Percentiles rank a stretch among this genome's conserved stretches.
phyloP scores from a whole-genome alignment of 2,329 filamentous ascomycete genomes.

The Diaporthe citri region DNA sequence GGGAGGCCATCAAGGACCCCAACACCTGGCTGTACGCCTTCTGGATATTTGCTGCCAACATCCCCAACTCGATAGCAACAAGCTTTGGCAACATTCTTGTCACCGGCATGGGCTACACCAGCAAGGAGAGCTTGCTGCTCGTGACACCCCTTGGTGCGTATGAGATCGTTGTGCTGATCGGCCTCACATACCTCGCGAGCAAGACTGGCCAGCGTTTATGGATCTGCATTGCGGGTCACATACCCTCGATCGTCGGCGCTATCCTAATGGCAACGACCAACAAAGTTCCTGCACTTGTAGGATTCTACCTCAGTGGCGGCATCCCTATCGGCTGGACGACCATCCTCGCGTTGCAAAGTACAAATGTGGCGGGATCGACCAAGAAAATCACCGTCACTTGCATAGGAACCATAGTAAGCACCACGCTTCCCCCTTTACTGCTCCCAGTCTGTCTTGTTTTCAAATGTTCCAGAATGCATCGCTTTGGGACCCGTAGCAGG shows the following conservation, averaged over 20 bases:
- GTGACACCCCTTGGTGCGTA: constrained; percentile 54
- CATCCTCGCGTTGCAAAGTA: constrained; percentile 48
- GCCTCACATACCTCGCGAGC: constrained; percentile 53
- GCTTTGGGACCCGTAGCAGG: too few relatives aligned
- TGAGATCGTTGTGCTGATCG: constrained; percentile 52
- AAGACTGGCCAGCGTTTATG: constrained; percentile 50
- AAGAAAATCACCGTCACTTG: constrained; percentile 52
- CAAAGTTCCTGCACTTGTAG: constrained; percentile 51
- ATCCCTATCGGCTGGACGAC: constrained; percentile 51
- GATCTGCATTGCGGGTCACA: constrained; percentile 52
- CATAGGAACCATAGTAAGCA: constrained; percentile 48
- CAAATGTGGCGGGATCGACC: constrained; percentile 52
- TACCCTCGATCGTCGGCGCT: constrained; percentile 52
- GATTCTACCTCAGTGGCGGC: constrained; percentile 54
- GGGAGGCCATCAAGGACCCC: constrained; percentile 50
- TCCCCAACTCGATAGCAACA: constrained; percentile 53
- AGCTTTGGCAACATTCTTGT: constrained; percentile 55
- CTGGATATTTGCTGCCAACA: constrained; percentile 53
- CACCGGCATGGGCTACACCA: constrained; percentile 52
- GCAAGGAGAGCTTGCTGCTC: constrained; percentile 50
- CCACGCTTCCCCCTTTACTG: too few relatives aligned
- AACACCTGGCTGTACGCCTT: constrained; percentile 53
- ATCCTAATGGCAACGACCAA: constrained; percentile 54
- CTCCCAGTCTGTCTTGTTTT: too few relatives aligned
- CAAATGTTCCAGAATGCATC: too few relatives aligned